Percentiles rank a stretch among this genome's conserved stretches.
phyloP scores from a whole-genome alignment of 768 basidiomycete genomes.

The Punctularia strigosozonata region DNA sequence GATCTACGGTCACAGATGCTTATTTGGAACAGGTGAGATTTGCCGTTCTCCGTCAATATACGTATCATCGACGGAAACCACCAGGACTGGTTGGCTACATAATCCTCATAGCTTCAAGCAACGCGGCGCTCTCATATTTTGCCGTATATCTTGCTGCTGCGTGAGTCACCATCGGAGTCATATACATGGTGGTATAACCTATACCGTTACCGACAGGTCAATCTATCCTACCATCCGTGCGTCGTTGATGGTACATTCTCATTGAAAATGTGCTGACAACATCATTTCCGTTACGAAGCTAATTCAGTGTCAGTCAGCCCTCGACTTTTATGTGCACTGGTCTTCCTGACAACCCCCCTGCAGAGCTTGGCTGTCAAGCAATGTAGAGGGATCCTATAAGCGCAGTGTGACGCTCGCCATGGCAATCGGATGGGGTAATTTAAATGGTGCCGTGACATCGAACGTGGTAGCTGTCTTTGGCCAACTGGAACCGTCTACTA shows the following conservation, averaged over 20 bases:
- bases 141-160: conserved; percentile 61
- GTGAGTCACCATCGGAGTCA: conserved; percentile 27
- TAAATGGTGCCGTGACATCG: conserved; percentile 57
- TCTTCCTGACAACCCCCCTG: conserved; percentile 5
- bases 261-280: background rate
- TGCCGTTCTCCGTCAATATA: conserved; percentile 1
- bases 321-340: conserved; percentile 4
- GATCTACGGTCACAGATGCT: background rate
- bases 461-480: conserved; percentile 37
- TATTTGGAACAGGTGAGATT: conserved; percentile 1
- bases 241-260: conserved; percentile 9
- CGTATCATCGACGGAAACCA: background rate
- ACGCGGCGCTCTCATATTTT: conserved; percentile 57
- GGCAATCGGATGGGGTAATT: conserved; percentile 59
- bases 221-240: conserved; percentile 37
- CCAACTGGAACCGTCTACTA: conserved; percentile 1
- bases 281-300: conserved; percentile 9
- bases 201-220: conserved; percentile 15
- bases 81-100: conserved; percentile 48
- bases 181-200: background rate
- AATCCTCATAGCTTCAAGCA: conserved; percentile 49
- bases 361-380: conserved; percentile 63
- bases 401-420: conserved; percentile 58
- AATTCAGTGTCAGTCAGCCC: conserved; percentile 32
- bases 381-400: conserved; percentile 66